Evolutionary conservation across 2,329 filamentous ascomycete genomes (phyloP).

Genomic region (Mycosphaerella arachidis): DNA sequence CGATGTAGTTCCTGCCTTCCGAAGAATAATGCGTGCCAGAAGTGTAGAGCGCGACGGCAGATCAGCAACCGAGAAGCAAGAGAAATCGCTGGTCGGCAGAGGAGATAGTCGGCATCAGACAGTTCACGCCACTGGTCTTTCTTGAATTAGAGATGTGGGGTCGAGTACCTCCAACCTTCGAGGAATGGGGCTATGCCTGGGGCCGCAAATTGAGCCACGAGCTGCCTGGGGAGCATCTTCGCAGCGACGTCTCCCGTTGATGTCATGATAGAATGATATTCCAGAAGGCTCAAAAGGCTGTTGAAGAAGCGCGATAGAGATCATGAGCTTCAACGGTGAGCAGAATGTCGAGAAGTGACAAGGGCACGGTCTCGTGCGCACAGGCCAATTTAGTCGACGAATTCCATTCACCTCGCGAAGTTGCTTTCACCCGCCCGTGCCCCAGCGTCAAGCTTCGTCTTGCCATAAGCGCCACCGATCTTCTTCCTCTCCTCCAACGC

Average conservation of each 20-base stretch:
- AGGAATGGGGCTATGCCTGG: background rate
- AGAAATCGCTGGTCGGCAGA: background rate
- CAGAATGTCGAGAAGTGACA: too few species aligned
- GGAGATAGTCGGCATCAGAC: background rate
- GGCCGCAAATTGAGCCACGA: too few species aligned
- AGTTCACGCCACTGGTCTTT: background rate
- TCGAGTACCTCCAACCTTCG: background rate
- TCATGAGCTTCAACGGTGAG: too few species aligned
- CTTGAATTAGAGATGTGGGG: background rate
- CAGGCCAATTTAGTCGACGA: too few species aligned
- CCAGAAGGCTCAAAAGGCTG: too few species aligned
- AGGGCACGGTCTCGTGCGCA: too few species aligned
- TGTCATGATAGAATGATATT: too few species aligned
- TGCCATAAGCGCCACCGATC: conserved; percentile 72
- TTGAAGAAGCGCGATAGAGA: too few species aligned
- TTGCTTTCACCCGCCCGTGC: background rate
- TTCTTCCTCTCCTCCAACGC: conserved; percentile 79
- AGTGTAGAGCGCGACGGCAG: background rate
- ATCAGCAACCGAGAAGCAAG: background rate
- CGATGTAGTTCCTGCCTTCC: background rate
- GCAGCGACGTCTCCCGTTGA: too few species aligned
- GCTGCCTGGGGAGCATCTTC: too few species aligned
- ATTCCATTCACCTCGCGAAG: background rate
- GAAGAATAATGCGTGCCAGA: background rate
- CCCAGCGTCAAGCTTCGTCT: conserved; percentile 49